Evolutionary conservation across 2,329 filamentous ascomycete genomes (phyloP).

Genomic region (Colletotrichum filicis): DNA sequence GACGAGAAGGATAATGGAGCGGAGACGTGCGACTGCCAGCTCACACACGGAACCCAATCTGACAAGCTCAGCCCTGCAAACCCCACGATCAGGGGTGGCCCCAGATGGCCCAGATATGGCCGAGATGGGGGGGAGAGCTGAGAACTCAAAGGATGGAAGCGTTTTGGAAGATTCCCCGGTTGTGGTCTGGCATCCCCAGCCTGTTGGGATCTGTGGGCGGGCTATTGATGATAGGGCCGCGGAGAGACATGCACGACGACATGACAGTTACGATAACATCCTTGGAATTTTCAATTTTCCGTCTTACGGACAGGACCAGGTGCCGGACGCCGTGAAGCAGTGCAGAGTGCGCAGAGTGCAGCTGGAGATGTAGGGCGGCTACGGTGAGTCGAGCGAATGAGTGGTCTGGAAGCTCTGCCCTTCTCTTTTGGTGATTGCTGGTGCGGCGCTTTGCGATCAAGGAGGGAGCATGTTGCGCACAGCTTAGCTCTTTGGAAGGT

Average conservation of each 20-base stretch:
- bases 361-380: background rate
- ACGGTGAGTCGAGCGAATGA: background rate
- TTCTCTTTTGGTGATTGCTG: background rate
- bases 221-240: background rate
- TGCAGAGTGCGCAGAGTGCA: background rate
- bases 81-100: slow-evolving; percentile 32
- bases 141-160: background rate
- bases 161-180: background rate
- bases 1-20: slow-evolving; percentile 14
- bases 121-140: background rate
- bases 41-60: slow-evolving; percentile 31
- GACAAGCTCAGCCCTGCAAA: slow-evolving; percentile 37
- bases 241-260: background rate
- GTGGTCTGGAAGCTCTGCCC: background rate
- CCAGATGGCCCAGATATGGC: background rate
- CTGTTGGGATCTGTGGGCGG: background rate
- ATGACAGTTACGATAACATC: background rate
- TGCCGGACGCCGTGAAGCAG: no score
- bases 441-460: background rate
- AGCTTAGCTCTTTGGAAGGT: no score
- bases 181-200: background rate
- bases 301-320: background rate
- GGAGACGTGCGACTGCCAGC: slow-evolving; percentile 23
- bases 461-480: background rate
- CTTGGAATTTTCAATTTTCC: background rate